A percentile compares a stretch with the other conserved stretches of the same genome.
phyloP scores from a whole-genome alignment of 2,329 filamentous ascomycete genomes.

The Leptoxyphium fumago region DNA sequence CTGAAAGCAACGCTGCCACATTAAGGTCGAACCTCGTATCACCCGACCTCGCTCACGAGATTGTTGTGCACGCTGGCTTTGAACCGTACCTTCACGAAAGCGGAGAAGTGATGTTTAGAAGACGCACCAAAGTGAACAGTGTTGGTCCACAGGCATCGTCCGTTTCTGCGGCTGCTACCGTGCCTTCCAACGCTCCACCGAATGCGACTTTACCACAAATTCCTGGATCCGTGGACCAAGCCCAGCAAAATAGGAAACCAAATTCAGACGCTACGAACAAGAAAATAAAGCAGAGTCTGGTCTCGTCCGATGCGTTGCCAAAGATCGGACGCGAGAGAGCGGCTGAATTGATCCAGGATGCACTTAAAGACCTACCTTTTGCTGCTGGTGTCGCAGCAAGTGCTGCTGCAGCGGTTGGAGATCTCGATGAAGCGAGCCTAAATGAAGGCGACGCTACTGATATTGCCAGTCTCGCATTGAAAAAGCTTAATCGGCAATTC shows the following conservation, averaged over 20 bases:
- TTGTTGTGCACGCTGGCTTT: background rate
- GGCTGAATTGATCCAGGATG: constrained; percentile 33
- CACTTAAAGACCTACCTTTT: constrained; percentile 29
- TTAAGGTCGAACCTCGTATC: background rate
- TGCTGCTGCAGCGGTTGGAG: background rate
- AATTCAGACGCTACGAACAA: background rate
- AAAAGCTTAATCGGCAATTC: background rate
- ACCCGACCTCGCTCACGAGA: background rate
- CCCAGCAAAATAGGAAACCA: background rate
- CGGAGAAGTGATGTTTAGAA: background rate
- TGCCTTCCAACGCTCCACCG: background rate
- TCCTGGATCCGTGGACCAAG: constrained; percentile 2
- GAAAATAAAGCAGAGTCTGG: background rate
- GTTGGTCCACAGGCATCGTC: background rate
- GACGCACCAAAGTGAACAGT: background rate
- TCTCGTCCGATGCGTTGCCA: constrained; percentile 5
- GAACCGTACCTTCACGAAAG: background rate
- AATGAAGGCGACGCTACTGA: background rate
- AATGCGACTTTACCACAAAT: background rate
- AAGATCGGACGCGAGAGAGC: constrained; percentile 26
- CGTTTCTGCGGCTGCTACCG: background rate
- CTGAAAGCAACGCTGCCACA: background rate
- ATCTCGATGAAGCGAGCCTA: background rate
- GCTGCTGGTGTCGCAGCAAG: background rate
- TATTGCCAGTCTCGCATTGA: background rate